Base-by-base conservation (phyloP, 768 basidiomycete genomes). In the Lactarius tabidus region DNA sequence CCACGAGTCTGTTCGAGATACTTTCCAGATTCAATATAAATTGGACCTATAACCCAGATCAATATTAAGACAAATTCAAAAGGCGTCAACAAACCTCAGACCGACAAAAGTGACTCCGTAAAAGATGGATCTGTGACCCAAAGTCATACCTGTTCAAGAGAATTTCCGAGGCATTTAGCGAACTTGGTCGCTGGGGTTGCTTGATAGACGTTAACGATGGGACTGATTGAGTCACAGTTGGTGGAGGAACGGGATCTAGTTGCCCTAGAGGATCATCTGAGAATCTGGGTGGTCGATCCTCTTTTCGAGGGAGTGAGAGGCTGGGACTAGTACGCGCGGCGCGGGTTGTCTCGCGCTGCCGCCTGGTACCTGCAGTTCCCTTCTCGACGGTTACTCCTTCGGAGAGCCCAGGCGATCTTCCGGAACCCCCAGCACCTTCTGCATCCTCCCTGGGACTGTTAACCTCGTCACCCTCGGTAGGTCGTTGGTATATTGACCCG, bases 1-100 rank as follows among this genome's bases (percentile, higher is more conserved):
- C 88, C 57, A 99, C 78, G 41, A 99, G 82, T 57, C 92, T 84
- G 72, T 96, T 96, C 69, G 89, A 93, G 70, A 99, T 95, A 72
- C 88, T 90, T 75, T 98, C 96, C 56, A 99, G 82, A 20, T 86
- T 83, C 56, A 95, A 83, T 59, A 98, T 75, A 75, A 98, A 97
- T 78, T 89, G 85, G 57, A 95, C 84, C 89, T 95, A 71, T 61
- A 63, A 68, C 62, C 70, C 61, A 14, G 55, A 70, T 68, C 53
- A 65, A 53, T 55, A 56, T 62, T 4, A 48, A 31, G 36, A 36
- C 17, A 29, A 36, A 28, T 39, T 7, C 45, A 29, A 43, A 51
- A 59, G 6, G 15, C 56, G 31, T 28, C 68, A 31, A 77, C 84
- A 63, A 72, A 89, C 93, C 86, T 89, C 91, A 10, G 91, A 90